phyloP scores from a whole-genome alignment of 1,139 yeast species.

The Hemisphaericaspora lyxosophila region DNA sequence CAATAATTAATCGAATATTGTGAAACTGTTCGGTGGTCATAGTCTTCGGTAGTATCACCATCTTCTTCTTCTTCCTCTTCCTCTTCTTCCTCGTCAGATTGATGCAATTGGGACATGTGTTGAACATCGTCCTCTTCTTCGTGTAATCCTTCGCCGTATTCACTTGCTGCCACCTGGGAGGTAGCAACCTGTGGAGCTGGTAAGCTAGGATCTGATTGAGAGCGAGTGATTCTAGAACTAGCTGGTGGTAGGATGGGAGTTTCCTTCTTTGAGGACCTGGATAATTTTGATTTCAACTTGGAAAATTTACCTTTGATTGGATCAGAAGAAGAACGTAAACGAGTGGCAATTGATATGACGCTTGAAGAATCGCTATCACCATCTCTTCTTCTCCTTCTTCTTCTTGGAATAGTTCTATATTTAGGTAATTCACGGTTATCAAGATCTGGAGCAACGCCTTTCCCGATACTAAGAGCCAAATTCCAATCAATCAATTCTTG shows the following conservation, averaged over 20 bases:
- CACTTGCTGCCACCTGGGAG: slow-evolving; percentile 8
- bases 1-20: slow-evolving; percentile 4
- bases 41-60: slow-evolving; percentile 7
- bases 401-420: slow-evolving; percentile 72
- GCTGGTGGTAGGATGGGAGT: neutral
- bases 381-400: slow-evolving; percentile 43
- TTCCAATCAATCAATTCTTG: slow-evolving; percentile 70
- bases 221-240: neutral
- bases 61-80: slow-evolving; percentile 26
- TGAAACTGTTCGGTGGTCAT: slow-evolving; percentile 1
- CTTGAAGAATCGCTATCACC: slow-evolving; percentile 1
- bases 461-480: slow-evolving; percentile 56
- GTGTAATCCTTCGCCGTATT: slow-evolving; percentile 21
- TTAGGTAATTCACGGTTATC: slow-evolving; percentile 59
- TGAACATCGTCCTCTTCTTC: slow-evolving; percentile 29
- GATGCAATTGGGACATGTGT: slow-evolving; percentile 34
- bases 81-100: slow-evolving; percentile 40
- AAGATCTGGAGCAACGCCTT: slow-evolving; percentile 64
- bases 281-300: slow-evolving; percentile 20
- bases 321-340: slow-evolving; percentile 15
- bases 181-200: neutral
- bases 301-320: slow-evolving; percentile 22
- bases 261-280: neutral
- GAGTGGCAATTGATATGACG: neutral
- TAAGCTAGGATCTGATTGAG: neutral